Evolutionary conservation across 2,329 filamentous ascomycete genomes (phyloP).

Genomic region (Raffaelea ambrosiae): DNA sequence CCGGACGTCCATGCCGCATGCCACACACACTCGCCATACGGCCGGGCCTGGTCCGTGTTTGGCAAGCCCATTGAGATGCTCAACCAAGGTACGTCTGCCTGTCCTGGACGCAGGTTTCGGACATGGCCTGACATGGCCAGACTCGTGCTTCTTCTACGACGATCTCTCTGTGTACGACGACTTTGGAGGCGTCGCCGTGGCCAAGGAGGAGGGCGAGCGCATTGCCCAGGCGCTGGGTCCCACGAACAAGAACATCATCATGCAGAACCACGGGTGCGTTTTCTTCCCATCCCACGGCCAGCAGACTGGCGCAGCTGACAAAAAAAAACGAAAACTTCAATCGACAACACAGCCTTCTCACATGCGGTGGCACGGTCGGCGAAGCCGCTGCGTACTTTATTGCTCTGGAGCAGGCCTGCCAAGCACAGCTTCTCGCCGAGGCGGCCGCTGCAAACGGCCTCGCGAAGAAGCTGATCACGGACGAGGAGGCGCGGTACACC

Average conservation of each 20-base stretch:
- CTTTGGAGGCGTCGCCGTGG: conserved; percentile 40
- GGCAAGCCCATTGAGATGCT: conserved; percentile 58
- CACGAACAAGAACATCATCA: conserved; percentile 52
- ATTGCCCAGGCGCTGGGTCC: conserved; percentile 54
- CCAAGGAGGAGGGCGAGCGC: conserved; percentile 53
- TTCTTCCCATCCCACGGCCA: background rate
- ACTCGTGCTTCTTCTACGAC: conserved; percentile 55
- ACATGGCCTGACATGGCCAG: too few relatives aligned
- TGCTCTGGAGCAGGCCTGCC: conserved; percentile 57
- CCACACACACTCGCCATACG: conserved; percentile 55
- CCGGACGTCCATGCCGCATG: conserved; percentile 58
- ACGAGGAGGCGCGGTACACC: conserved; percentile 23
- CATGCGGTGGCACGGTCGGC: conserved; percentile 61
- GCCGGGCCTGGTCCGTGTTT: conserved; percentile 60
- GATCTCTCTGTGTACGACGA: conserved; percentile 57
- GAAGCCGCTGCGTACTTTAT: conserved; percentile 65
- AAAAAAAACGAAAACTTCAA: too few relatives aligned
- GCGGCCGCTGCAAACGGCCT: conserved; percentile 19
- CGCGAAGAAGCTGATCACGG: conserved; percentile 19
- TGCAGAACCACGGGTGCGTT: conserved; percentile 53
- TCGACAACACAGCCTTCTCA: conserved; percentile 42
- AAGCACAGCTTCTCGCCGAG: conserved; percentile 58
- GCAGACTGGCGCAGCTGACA: too few relatives aligned
- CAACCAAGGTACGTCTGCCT: too few relatives aligned
- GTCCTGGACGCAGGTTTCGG: background rate